Evolutionary conservation across 495 filamentous ascomycete genomes (phyloP).

Genomic region (Tuber umbilicatum): DNA sequence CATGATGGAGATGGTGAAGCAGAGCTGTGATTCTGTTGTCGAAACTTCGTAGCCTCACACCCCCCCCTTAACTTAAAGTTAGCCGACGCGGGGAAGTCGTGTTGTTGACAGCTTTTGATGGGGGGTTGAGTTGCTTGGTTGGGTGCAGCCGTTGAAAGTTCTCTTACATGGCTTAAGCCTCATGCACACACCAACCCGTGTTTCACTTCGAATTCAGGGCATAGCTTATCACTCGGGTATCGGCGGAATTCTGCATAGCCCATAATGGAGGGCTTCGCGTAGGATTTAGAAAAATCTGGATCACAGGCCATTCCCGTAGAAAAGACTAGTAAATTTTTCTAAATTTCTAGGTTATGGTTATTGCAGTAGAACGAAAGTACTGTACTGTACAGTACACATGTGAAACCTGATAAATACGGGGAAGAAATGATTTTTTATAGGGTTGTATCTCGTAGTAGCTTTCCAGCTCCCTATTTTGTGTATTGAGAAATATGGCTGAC

Average conservation of each 20-base stretch:
- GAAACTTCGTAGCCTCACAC: background rate
- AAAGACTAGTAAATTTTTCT: too few relatives aligned
- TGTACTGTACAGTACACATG: too few relatives aligned
- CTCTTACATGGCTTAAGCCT: background rate
- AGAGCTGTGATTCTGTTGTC: background rate
- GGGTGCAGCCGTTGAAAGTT: background rate
- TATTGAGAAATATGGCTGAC: too few relatives aligned
- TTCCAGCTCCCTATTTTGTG: too few relatives aligned
- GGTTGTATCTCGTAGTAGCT: too few relatives aligned
- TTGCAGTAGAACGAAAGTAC: too few relatives aligned
- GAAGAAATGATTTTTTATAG: too few relatives aligned
- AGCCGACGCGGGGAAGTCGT: background rate
- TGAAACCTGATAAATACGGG: too few relatives aligned
- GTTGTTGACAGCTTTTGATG: background rate
- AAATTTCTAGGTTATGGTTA: too few relatives aligned
- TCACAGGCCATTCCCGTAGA: too few relatives aligned
- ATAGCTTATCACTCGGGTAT: background rate
- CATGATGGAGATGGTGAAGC: conserved; percentile 8
- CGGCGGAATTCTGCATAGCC: background rate
- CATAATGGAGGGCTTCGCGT: background rate
- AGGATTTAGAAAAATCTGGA: too few relatives aligned
- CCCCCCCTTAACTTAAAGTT: background rate
- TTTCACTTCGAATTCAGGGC: background rate
- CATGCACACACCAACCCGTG: background rate
- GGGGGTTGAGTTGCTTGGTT: background rate